Evolutionary conservation across 805 yeast species (phyloP), one percentile per base, ranked within the genome.

Genomic region (Kodamaea restingae): DNA sequence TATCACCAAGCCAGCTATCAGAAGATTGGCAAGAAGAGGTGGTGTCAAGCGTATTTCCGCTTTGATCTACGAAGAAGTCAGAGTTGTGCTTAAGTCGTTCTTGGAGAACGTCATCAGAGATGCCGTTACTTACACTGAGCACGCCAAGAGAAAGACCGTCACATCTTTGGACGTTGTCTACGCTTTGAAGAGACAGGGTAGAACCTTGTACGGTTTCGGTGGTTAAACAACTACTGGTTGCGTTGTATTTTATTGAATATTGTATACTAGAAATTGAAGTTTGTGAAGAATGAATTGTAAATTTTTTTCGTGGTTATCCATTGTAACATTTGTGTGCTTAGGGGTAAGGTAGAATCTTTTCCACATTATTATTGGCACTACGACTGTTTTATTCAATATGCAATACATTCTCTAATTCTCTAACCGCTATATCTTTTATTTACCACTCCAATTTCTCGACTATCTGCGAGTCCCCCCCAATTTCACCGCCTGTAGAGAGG

Each of bases 41-140:
- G 98, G 98, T 90, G 98, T 91, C 67, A 91, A 91, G 84, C 96
- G 98, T 86, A 91, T 91, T 63, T 91, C 98, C 50, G 98, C 96
- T 70, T 78, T 90, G 67, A 91, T 91, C 70, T 91, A 91, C 79
- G 98, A 91, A 76, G 97, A 91, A 78, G 96, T 93, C 65, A 88
- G 98, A 80, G 90, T 84, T 56, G 97, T 93, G 55, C 78, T 91
- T 55, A 90, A 90, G 77, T 78, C 95, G 43, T 91, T 91, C 84
- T 81, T 91, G 67, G 96, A 88, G 75, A 83, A 86, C 65, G 96
- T 93, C 57, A 91, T 91, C 75, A 88, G 97, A 80, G 98, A 93
- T 62, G 98, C 98, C 61, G 97, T 93, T 62, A 88, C 97, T 61
- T 91, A 91, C 81, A 93, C 98, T 55, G 98, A 93, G 77, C 98